A percentile compares a stretch with the other conserved stretches of the same genome.
These are phyloP conservation scores for Phytopythium montanum DNA, from an alignment of 352 stramenopile species.

Conservation along the genomic window DNA sequence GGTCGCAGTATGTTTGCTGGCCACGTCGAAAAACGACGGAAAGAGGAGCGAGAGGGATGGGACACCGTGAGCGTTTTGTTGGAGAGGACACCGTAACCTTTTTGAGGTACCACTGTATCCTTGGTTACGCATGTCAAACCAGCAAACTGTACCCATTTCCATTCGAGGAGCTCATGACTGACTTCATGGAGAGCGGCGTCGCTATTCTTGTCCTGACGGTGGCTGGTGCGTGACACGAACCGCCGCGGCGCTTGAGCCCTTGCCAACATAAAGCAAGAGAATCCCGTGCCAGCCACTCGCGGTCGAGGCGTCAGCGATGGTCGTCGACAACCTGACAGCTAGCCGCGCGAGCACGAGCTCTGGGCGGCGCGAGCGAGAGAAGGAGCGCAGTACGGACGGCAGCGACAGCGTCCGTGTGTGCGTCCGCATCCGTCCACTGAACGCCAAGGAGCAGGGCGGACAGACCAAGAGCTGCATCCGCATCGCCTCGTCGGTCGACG, in stretches of 20 bases:
- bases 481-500: constrained; percentile 46
- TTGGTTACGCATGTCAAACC: too few species aligned
- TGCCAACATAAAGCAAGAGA: neutral
- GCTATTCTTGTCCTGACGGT: neutral
- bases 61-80: neutral
- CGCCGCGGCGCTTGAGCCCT: neutral
- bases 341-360: constrained; percentile 1
- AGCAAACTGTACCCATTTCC: neutral
- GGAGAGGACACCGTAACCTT: neutral
- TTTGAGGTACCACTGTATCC: too few species aligned
- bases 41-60: neutral
- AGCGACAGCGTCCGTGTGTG: constrained; percentile 73
- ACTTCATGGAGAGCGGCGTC: too few species aligned
- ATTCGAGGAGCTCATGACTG: neutral
- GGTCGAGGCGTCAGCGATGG: neutral
- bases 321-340: neutral
- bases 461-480: constrained; percentile 79
- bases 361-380: constrained; percentile 15
- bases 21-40: constrained; percentile 4
- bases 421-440: constrained; percentile 69
- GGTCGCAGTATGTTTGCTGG: neutral
- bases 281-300: neutral
- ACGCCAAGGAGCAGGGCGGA: constrained; percentile 54
- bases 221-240: neutral
- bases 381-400: constrained; percentile 11